A percentile compares a stretch with the other conserved stretches of the same genome.
Evolutionary conservation across 192 early-diverging fungal genomes (phyloP).

Genomic region (Podila clonocystis): DNA sequence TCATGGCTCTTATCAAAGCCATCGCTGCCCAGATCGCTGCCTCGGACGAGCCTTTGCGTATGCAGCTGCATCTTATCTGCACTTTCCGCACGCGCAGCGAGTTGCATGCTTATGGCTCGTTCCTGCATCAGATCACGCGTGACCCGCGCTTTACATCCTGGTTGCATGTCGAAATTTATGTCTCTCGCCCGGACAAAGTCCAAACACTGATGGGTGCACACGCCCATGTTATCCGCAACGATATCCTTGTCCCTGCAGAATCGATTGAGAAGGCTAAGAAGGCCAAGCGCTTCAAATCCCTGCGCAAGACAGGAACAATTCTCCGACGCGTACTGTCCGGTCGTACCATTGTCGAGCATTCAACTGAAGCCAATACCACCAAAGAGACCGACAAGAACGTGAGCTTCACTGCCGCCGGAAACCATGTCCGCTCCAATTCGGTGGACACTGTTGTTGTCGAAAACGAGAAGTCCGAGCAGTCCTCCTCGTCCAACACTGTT

Average conservation of each 20-base stretch:
- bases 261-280: conserved; percentile 14
- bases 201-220: conserved; percentile 34
- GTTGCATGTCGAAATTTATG: conserved; percentile 48
- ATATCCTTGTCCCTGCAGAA: conserved; percentile 36
- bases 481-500: background rate
- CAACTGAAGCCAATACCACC: background rate
- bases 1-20: conserved; percentile 47
- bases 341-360: conserved; percentile 13
- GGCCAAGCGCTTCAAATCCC: conserved; percentile 23
- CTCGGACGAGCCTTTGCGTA: conserved; percentile 28
- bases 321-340: conserved; percentile 36
- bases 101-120: conserved; percentile 48
- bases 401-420: conserved; percentile 2
- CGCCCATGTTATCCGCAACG: conserved; percentile 49
- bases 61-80: conserved; percentile 42
- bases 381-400: background rate
- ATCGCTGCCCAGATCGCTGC: conserved; percentile 44
- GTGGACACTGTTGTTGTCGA: conserved; percentile 5
- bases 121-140: conserved; percentile 50
- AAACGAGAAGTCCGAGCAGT: background rate
- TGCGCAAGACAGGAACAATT: conserved; percentile 32
- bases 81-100: conserved; percentile 47
- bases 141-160: conserved; percentile 45
- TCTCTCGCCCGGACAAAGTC: conserved; percentile 43
- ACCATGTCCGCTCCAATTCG: background rate